Conservation (phyloP, 2,329 filamentous ascomycete species). For the Aspergillus udagawae region DNA sequence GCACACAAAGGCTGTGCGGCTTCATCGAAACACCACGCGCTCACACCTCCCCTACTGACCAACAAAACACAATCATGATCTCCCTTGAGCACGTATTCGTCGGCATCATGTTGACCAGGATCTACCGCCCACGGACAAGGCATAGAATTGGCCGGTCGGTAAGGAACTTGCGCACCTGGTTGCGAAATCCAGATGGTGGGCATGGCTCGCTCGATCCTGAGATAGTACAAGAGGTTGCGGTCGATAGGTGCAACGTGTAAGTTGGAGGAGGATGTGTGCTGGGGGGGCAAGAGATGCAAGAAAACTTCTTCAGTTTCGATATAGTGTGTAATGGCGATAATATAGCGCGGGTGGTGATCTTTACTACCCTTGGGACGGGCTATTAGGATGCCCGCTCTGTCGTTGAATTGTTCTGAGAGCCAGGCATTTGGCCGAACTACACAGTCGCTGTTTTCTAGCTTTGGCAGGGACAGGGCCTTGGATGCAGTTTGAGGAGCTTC, state of each 20-base stretch:
- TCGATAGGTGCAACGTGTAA: slow-evolving; percentile 9
- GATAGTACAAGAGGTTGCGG: slow-evolving; percentile 15
- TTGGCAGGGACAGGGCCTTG: background rate
- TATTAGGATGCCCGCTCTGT: slow-evolving; percentile 11
- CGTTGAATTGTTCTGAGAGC: background rate
- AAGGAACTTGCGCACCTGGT: slow-evolving; percentile 5
- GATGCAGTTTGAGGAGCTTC: background rate
- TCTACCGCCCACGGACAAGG: slow-evolving; percentile 9
- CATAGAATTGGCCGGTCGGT: slow-evolving; percentile 10
- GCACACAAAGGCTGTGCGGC: background rate
- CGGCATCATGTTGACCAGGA: slow-evolving; percentile 3
- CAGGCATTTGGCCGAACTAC: background rate
- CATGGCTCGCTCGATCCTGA: slow-evolving; percentile 14
- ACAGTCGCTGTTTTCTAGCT: background rate
- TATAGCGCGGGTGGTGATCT: background rate
- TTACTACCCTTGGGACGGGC: background rate
- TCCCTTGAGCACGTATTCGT: slow-evolving; percentile 10
- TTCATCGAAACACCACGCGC: slow-evolving; percentile 24
- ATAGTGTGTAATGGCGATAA: slow-evolving; percentile 11
- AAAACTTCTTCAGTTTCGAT: slow-evolving; percentile 4
- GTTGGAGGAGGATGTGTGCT: slow-evolving; percentile 2
- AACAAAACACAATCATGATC: slow-evolving; percentile 17
- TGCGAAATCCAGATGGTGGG: slow-evolving; percentile 17
- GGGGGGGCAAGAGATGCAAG: slow-evolving; percentile 9
- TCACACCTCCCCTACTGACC: slow-evolving; percentile 10